phyloP scores from a whole-genome alignment of 2,329 filamentous ascomycete species.

The Fusarium sulawesiense region DNA sequence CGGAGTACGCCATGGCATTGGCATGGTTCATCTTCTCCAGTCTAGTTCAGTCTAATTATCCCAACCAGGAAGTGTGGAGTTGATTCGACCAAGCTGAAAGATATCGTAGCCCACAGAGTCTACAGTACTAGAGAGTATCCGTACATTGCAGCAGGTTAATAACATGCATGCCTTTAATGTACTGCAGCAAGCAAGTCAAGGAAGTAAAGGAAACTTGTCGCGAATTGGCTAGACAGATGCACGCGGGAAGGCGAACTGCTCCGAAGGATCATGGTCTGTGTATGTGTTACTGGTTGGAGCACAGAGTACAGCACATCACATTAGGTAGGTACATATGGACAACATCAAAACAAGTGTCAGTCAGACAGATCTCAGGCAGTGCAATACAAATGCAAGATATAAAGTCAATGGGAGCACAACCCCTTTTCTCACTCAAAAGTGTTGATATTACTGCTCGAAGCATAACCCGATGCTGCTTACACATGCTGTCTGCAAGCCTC shows the following conservation, averaged over 20 bases:
- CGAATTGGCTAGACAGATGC: constrained; percentile 20
- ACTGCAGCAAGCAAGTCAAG: constrained; percentile 6
- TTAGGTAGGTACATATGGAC: background rate
- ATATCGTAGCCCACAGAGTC: background rate
- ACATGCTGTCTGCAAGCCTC: constrained; percentile 4
- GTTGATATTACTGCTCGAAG: background rate
- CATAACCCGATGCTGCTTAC: background rate
- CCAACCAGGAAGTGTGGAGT: constrained; percentile 42
- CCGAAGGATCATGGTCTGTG: constrained; percentile 7
- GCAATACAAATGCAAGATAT: constrained; percentile 45
- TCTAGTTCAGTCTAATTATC: constrained; percentile 5
- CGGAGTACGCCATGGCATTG: constrained; percentile 29
- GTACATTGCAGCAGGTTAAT: background rate
- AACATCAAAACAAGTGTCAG: constrained; percentile 23
- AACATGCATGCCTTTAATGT: background rate
- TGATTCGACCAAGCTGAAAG: constrained; percentile 43
- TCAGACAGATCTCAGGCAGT: constrained; percentile 44
- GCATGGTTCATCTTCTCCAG: constrained; percentile 16
- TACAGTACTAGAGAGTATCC: background rate
- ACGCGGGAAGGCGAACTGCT: constrained; percentile 27
- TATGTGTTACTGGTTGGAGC: constrained; percentile 1
- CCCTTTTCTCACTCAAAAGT: constrained; percentile 15
- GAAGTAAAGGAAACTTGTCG: constrained; percentile 19
- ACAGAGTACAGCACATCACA: constrained; percentile 1
- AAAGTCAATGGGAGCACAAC: constrained; percentile 39